phyloP scores from a whole-genome alignment of 2,329 filamentous ascomycete genomes.

The Fusarium chaquense region DNA sequence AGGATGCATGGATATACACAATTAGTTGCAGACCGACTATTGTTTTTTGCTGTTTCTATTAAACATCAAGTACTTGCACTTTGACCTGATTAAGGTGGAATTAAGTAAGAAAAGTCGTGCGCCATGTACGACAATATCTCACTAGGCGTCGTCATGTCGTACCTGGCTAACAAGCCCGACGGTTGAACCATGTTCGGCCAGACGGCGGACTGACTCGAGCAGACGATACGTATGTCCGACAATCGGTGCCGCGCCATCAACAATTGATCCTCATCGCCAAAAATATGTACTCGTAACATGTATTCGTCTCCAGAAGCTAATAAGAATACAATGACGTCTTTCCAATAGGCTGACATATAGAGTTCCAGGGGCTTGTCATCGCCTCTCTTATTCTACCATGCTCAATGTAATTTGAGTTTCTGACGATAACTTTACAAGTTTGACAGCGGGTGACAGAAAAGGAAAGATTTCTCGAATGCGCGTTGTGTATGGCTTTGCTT shows the following conservation, averaged over 20 bases:
- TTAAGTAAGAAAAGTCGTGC: slow-evolving; percentile 4
- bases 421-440: not conserved
- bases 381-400: not conserved
- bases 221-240: slow-evolving; percentile 13
- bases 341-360: not conserved
- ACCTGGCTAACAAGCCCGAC: slow-evolving; percentile 21
- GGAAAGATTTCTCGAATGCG: not conserved
- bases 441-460: not conserved
- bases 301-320: slow-evolving; percentile 1
- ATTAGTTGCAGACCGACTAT: not conserved
- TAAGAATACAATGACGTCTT: slow-evolving; percentile 31
- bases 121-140: slow-evolving; percentile 12
- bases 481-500: not conserved
- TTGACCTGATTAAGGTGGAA: not conserved
- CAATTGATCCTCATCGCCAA: not conserved
- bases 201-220: slow-evolving; percentile 30
- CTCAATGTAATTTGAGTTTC: slow-evolving; percentile 19
- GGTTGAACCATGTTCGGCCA: slow-evolving; percentile 5
- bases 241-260: slow-evolving; percentile 20
- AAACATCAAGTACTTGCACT: not conserved
- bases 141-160: slow-evolving; percentile 32
- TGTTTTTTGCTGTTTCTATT: not conserved
- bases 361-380: slow-evolving; percentile 34
- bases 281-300: slow-evolving; percentile 8
- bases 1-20: not conserved